Evolutionary conservation across 345 rosid genomes (phyloP).

Genomic region (Salix brachista): DNA sequence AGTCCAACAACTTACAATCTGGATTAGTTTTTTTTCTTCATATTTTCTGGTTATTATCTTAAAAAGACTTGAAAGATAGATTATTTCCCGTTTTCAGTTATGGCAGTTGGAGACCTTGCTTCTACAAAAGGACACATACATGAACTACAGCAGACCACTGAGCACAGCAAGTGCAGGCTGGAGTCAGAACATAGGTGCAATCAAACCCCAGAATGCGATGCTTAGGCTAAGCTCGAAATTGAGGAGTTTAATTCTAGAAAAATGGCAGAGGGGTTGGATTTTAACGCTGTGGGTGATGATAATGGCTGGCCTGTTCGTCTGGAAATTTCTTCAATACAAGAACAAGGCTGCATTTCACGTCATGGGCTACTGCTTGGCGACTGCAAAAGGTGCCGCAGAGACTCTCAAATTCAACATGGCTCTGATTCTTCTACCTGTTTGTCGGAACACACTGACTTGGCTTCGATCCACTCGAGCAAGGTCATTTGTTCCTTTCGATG

Average conservation of each 20-base stretch:
- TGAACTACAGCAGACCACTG: constrained; percentile 85
- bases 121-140: constrained; percentile 76
- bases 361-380: constrained; percentile 77
- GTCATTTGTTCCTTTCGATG: constrained; percentile 66
- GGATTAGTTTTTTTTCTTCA: background rate
- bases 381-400: constrained; percentile 97
- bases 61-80: background rate
- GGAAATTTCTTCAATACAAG: constrained; percentile 82
- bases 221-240: constrained; percentile 34
- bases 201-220: constrained; percentile 36
- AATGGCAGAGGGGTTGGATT: constrained; percentile 84
- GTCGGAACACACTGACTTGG: constrained; percentile 92
- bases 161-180: constrained; percentile 67
- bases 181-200: constrained; percentile 55
- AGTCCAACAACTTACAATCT: background rate
- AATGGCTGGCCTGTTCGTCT: constrained; percentile 66
- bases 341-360: constrained; percentile 69
- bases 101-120: constrained; percentile 96
- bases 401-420: constrained; percentile 98
- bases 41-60: no score
- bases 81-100: constrained; percentile 37
- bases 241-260: constrained; percentile 57
- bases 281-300: constrained; percentile 55
- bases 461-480: constrained; percentile 77
- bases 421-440: constrained; percentile 81